These are phyloP conservation scores for Plasmodium ovale DNA, from an alignment of 169 alveolate species.

Conservation along the genomic window DNA sequence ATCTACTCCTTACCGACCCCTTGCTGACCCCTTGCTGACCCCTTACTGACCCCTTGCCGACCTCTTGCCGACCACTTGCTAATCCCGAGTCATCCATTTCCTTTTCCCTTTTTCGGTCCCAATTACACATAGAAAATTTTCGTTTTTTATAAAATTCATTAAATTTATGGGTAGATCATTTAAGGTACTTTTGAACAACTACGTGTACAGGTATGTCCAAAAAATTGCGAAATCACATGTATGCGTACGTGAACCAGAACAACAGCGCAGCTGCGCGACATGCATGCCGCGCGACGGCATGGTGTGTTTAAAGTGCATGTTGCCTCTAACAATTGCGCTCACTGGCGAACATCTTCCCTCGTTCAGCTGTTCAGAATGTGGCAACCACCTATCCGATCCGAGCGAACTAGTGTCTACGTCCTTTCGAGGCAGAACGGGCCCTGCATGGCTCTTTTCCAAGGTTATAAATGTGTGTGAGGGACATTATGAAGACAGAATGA, in stretches of 20 bases:
- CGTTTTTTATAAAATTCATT: background rate
- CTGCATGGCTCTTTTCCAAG: constrained; percentile 91
- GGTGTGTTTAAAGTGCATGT: background rate
- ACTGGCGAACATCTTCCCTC: too few species aligned
- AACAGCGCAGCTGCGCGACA: too few species aligned
- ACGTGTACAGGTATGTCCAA: constrained; percentile 56
- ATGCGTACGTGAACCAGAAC: background rate
- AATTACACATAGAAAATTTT: too few species aligned
- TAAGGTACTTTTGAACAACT: constrained; percentile 62
- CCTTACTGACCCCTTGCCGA: too few species aligned
- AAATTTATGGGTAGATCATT: constrained; percentile 74
- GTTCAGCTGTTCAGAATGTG: constrained; percentile 83
- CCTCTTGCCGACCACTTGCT: too few species aligned
- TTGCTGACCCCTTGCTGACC: too few species aligned
- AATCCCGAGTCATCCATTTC: too few species aligned
- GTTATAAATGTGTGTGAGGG: constrained; percentile 92
- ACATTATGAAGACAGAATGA: constrained; percentile 89
- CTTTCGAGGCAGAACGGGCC: constrained; percentile 91
- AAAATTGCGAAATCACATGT: background rate
- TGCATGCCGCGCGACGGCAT: too few species aligned
- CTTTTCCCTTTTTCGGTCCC: too few species aligned
- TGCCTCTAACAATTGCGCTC: background rate
- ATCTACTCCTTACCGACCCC: too few species aligned
- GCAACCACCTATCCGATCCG: constrained; percentile 79
- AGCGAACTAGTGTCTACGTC: constrained; percentile 81